Conservation (phyloP, 371 early-diverging fungal genomes). For the Basidiobolus meristosporus region DNA sequence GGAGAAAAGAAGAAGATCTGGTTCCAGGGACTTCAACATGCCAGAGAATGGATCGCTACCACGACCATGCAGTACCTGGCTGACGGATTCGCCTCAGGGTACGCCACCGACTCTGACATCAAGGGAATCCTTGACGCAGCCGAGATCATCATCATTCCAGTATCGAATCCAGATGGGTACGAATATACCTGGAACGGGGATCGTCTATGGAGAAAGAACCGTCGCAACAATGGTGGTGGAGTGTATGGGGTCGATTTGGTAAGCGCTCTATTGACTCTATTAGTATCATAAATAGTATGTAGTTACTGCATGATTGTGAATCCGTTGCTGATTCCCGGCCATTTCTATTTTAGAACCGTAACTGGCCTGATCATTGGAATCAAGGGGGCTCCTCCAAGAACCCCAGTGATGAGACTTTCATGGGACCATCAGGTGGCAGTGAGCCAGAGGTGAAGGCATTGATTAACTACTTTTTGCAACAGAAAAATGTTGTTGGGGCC, state of each 20-base stretch:
- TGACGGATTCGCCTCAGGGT: slow-evolving; percentile 12
- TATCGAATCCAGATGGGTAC: slow-evolving; percentile 33
- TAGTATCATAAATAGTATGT: too few relatives aligned
- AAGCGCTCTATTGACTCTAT: neutral
- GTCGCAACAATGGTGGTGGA: slow-evolving; percentile 9
- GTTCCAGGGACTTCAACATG: slow-evolving; percentile 14
- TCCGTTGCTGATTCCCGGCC: too few relatives aligned
- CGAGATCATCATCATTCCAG: slow-evolving; percentile 25
- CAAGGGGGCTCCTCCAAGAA: slow-evolving; percentile 15
- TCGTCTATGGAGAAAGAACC: slow-evolving; percentile 42
- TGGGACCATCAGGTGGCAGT: slow-evolving; percentile 14
- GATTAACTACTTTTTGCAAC: slow-evolving; percentile 9
- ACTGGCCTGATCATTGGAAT: slow-evolving; percentile 25
- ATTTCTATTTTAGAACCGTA: slow-evolving; percentile 3
- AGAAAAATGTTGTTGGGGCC: slow-evolving; percentile 12
- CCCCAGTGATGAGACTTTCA: slow-evolving; percentile 18
- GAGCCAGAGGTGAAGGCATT: slow-evolving; percentile 18
- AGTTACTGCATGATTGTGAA: too few relatives aligned
- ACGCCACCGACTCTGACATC: slow-evolving; percentile 13
- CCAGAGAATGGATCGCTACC: slow-evolving; percentile 34
- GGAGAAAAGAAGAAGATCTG: neutral
- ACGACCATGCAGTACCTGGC: slow-evolving; percentile 21
- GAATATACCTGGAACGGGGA: slow-evolving; percentile 19
- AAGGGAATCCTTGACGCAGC: slow-evolving; percentile 12
- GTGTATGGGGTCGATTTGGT: slow-evolving; percentile 14